Conservation (phyloP, 345 rosid species). For the Euclidium syriacum region DNA sequence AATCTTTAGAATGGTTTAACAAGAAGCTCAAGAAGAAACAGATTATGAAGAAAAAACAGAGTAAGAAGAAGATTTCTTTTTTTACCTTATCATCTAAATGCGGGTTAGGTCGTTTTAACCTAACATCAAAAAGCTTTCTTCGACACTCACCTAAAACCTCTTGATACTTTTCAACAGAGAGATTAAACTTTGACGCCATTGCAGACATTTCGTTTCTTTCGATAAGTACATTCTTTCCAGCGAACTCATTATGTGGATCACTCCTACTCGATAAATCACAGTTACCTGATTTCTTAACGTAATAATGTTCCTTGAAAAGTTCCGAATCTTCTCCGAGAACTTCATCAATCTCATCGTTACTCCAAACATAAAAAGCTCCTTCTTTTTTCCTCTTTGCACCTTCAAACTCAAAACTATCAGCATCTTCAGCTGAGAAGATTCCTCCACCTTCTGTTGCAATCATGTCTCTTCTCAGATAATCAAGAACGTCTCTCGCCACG, state of each 20-base stretch:
- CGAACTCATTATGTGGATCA: conserved; percentile 82
- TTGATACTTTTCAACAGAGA: conserved; percentile 58
- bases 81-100: conserved; percentile 91
- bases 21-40: conserved; percentile 8
- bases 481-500: conserved; percentile 66
- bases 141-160: conserved; percentile 70
- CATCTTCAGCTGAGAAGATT: conserved; percentile 92
- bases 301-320: conserved; percentile 77
- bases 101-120: conserved; percentile 69
- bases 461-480: conserved; percentile 92
- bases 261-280: conserved; percentile 85
- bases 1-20: neutral
- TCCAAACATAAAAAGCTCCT: conserved; percentile 87
- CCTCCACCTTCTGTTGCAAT: conserved; percentile 75
- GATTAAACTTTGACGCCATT: conserved; percentile 53
- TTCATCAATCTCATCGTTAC: conserved; percentile 76
- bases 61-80: neutral
- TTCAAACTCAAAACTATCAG: conserved; percentile 70
- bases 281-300: conserved; percentile 70
- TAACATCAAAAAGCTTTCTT: conserved; percentile 64
- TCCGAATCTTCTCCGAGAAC: conserved; percentile 65
- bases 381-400: conserved; percentile 64
- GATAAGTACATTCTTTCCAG: conserved; percentile 74
- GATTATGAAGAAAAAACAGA: neutral
- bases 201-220: conserved; percentile 62